Base-by-base conservation (phyloP, 169 alveolate species). In the Eimeria falciformis region DNA sequence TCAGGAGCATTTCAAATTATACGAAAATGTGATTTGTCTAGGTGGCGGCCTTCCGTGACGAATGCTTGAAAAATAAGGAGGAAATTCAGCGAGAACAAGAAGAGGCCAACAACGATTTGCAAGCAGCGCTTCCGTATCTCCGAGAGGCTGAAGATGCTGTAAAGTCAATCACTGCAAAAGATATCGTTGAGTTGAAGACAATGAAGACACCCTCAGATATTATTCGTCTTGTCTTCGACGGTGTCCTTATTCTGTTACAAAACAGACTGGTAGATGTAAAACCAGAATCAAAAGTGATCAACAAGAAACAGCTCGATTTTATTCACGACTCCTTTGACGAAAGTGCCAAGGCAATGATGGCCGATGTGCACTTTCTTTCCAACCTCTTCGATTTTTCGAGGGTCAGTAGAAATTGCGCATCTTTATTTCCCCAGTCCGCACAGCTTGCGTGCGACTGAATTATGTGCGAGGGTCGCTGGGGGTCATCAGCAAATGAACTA, bases 101-200 rank as follows among this genome's bases (percentile, higher is more conserved):
- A 46, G 97, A 97, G 82, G 99, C 99, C 11, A 97, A 98, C 87
- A 96, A 96, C 86, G 99, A 98, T 91, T 95, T 98, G 89, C 98
- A 98, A 86, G 96, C 95, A 58, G 99, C 99, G 4, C 56, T 98
- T 95, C 99, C 99, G 47, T 97, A 94, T 92, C 95, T 98, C 46
- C 95, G 94, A 37, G 98, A 96, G 93, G 99, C 99, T 11, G 96
- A 97, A 93, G 96, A 95, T 45, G 99, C 99, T 62, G 98, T 97
- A 87, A 97, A 96, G 94, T 96, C 98, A 79, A 96, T 98, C 87
- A 96, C 97, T 56, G 96, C 97, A 46, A 96, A 97, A 93, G 99
- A 97, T 95, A 98, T 97, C 85, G 96, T 96, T 40, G 99, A 98
- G 96, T 92, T 98, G 91, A 98, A 98, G 95, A 95, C 98, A 75